Evolutionary conservation across 2,329 filamentous ascomycete species (phyloP), one percentile per base, ranked within the genome.

Genomic region (Exutisphaerella laricina): DNA sequence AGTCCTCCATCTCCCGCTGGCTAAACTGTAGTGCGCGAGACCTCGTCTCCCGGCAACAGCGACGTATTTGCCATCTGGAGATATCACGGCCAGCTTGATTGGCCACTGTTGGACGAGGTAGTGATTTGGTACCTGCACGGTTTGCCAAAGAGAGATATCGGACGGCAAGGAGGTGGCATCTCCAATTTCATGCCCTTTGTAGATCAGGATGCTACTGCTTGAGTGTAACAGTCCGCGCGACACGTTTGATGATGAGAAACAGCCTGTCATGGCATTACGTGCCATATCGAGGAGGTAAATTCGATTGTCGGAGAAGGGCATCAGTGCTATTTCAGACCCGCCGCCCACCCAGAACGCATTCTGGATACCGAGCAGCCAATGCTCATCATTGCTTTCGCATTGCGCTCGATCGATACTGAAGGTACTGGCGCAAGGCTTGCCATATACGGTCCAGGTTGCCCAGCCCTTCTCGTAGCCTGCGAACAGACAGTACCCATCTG

Each of bases 401-500:
- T 88, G 71, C 2, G 69, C 66, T 18, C 72, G 70, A 56, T 94
- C 85, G 9, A 78, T 74, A 5, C 76, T 74, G 62, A 97, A 97
- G 60, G 87, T 95, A 55, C 80, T 87, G 42, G 84, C 88, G 10
- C 88, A 83, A 2, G 84, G 77, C 64, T 95, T 96, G 23, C 92
- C 92, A 65, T 94, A 98, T 26, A 97, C 92, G 62, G 90, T 97
- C 90, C 90, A 98, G 34, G 82, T 90, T 4, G 86, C 84, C 92
- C 92, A 98, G 1, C 92, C 94, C 45, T 83, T 81, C 57, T 92
- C 83, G 59, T 90, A 97, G 1, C 90, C 92, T 31, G 85, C 88
- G 65, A 98, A 96, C 6, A 98, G 75, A 62, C 89, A 95, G 64
- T 97, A 96, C 13, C 92, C 92, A 63, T 98, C 92, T 0, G 90